Percentiles rank a stretch among this genome's conserved stretches.
Conservation (phyloP, 1,139 yeast genomes). For the Taphrina deformans region DNA sequence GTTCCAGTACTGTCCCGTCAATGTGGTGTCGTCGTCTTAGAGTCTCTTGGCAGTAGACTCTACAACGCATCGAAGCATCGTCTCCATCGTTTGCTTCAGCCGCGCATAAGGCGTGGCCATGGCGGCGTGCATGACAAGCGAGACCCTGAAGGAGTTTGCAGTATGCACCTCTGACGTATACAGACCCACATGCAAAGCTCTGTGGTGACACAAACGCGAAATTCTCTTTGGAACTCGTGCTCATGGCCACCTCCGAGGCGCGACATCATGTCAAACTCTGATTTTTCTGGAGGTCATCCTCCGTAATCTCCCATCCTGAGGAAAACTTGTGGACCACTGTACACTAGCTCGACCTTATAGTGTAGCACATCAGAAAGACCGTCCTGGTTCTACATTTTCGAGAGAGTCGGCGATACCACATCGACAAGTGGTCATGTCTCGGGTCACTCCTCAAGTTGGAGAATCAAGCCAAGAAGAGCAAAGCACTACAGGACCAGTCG, state of each 20-base stretch:
- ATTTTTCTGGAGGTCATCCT: background rate
- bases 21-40: too few species aligned
- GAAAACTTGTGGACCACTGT: too few species aligned
- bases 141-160: background rate
- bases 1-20: too few species aligned
- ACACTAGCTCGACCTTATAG: too few species aligned
- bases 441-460: background rate
- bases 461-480: background rate
- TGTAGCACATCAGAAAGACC: too few species aligned
- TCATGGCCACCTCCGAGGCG: background rate
- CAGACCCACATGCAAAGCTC: background rate
- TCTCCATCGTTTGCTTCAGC: background rate
- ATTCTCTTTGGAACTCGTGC: background rate
- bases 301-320: too few species aligned
- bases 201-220: background rate
- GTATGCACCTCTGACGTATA: background rate
- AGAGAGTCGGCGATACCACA: background rate
- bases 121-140: background rate
- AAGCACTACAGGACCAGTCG: constrained; percentile 7
- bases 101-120: background rate
- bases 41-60: too few species aligned
- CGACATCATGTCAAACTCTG: too few species aligned
- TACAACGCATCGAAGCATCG: too few species aligned
- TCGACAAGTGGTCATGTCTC: background rate
- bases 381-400: too few species aligned